phyloP scores from a whole-genome alignment of 495 filamentous ascomycete species.

The Acidomyces sp. region DNA sequence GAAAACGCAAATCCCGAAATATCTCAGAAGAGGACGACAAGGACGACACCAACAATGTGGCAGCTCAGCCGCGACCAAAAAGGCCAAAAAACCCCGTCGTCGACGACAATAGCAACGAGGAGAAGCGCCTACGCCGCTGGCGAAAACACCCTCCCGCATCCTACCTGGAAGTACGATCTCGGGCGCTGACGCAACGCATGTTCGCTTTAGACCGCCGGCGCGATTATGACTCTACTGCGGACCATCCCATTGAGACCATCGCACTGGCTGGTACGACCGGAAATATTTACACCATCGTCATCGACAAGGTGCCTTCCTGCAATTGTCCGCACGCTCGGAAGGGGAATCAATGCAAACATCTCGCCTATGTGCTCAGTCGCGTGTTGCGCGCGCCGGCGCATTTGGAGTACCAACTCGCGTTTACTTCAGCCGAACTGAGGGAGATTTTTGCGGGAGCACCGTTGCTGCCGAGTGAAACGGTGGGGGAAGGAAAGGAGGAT shows the following conservation, averaged over 20 bases:
- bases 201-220: constrained; percentile 42
- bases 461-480: constrained; percentile 25
- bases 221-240: constrained; percentile 26
- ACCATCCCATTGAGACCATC: constrained; percentile 41
- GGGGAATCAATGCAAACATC: constrained; percentile 68
- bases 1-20: constrained; percentile 8
- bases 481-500: constrained; percentile 21
- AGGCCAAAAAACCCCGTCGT: constrained; percentile 8
- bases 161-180: constrained; percentile 32
- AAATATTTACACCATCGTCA: constrained; percentile 56
- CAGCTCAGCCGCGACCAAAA: no score
- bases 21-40: constrained; percentile 31
- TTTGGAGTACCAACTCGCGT: constrained; percentile 61
- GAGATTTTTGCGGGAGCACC: constrained; percentile 48
- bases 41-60: constrained; percentile 34
- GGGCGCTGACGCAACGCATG: constrained; percentile 39
- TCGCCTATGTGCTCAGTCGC: constrained; percentile 51
- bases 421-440: constrained; percentile 51
- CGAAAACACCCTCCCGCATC: constrained; percentile 25
- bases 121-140: constrained; percentile 14
- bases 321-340: constrained; percentile 40
- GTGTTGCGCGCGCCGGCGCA: constrained; percentile 51
- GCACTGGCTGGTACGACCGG: constrained; percentile 64
- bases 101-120: no score
- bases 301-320: constrained; percentile 47